Base-by-base conservation (phyloP, 164 flowering plant species). In the Cinnamomum chago region DNA sequence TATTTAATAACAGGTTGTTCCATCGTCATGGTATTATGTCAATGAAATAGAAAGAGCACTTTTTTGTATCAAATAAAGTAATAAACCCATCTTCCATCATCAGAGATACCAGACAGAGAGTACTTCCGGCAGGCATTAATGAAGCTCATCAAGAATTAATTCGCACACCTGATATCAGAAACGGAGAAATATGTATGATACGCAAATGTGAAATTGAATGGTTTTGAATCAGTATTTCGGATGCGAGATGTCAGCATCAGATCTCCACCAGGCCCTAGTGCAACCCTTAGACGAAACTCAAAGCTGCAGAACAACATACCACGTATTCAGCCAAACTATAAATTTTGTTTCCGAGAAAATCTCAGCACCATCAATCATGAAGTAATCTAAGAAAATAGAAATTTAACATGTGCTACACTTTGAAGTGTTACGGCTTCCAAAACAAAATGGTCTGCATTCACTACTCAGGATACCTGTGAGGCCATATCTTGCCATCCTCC, bases 111-210 rank as follows among this genome's bases (percentile, higher is more conserved):
- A 35, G 47, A 35, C 47, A 35, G 10, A 35, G 47, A 35, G 1
- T 6, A 35, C 47, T 65, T 4, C 67, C 3, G 24, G 30, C 14
- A 65, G 13, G 27, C 67, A 65, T 65, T n/a, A n/a, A 65, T 25
- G 15, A 65, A 65, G 67, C 11, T 28, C 17, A 67, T 67, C 70
- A 67, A 22, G 22, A 67, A 67, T 25, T 27, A 65, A 65, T 4
- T 65, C 27, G 2, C 62, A 35, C 81, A 91, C 98, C 98, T 91
- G 83, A 93, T 93, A 79, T 93, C 98, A 70, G 98, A 91, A 73
- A 93, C 96, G 50, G 90, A 88, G 74, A 93, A 87, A 76, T 93
- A 93, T 25, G 98, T 90, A 75, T 91, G 98, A 79, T 91, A 93
- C 2, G 98, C 98, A 86, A 93, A 93, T 65, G 76, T 73, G 65